phyloP scores from a whole-genome alignment of 2,329 filamentous ascomycete genomes.

The Verruconis gallopava region DNA sequence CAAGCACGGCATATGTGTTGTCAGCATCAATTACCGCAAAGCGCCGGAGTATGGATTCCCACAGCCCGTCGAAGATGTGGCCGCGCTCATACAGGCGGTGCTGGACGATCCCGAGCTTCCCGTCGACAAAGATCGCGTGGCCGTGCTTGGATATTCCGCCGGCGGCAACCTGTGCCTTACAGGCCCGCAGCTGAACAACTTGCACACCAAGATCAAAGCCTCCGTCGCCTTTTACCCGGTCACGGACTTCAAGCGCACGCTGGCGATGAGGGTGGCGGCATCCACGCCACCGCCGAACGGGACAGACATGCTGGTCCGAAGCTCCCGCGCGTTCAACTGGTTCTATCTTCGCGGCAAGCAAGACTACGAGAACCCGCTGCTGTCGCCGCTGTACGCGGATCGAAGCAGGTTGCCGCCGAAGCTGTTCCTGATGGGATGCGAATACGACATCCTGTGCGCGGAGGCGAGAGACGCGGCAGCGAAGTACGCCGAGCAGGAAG shows the following conservation, averaged over 20 bases:
- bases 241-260: neutral
- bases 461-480: neutral
- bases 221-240: constrained; percentile 4
- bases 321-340: neutral
- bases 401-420: neutral
- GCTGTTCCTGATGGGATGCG: neutral
- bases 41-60: constrained; percentile 35
- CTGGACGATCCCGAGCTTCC: constrained; percentile 33
- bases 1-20: constrained; percentile 29
- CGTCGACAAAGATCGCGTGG: constrained; percentile 30
- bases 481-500: neutral
- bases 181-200: constrained; percentile 26
- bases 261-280: neutral
- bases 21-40: constrained; percentile 38
- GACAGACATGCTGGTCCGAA: neutral
- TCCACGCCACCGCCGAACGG: neutral
- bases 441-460: neutral
- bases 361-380: neutral
- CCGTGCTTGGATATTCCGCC: constrained; percentile 38
- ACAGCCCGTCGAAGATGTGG: constrained; percentile 31
- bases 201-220: constrained; percentile 16
- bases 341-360: neutral
- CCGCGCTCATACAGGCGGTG: constrained; percentile 29
- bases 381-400: neutral
- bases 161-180: constrained; percentile 37